phyloP scores from a whole-genome alignment of 1,139 yeast genomes.

The Geotrichum bryndzae region DNA sequence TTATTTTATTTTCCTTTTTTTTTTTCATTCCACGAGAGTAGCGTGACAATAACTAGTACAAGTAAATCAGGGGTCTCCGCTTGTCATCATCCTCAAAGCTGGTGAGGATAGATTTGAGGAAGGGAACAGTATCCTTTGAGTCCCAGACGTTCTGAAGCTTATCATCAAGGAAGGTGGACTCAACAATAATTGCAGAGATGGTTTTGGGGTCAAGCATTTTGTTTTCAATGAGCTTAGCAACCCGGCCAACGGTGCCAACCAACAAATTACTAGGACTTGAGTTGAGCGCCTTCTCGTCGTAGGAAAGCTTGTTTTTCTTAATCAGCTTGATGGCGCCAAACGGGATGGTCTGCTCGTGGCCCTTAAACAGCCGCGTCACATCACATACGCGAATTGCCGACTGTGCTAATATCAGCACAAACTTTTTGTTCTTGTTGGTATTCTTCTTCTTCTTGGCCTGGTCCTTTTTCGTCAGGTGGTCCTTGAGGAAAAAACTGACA shows the following conservation, averaged over 20 bases:
- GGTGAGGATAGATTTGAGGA: conserved; percentile 20
- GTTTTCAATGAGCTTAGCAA: conserved; percentile 45
- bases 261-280: conserved; percentile 51
- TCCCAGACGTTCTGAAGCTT: conserved; percentile 65
- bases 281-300: conserved; percentile 49
- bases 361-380: conserved; percentile 45
- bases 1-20: not conserved
- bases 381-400: conserved; percentile 75
- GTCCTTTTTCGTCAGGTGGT: not conserved
- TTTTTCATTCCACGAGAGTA: no score
- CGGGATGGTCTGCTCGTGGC: conserved; percentile 31
- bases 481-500: not conserved
- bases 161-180: conserved; percentile 55
- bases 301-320: conserved; percentile 56
- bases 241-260: conserved; percentile 60
- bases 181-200: conserved; percentile 48
- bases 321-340: conserved; percentile 56
- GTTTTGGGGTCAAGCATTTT: conserved; percentile 33
- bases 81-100: conserved; percentile 7
- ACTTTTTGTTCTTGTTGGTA: conserved; percentile 34
- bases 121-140: conserved; percentile 32
- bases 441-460: conserved; percentile 5
- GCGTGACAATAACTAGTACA: conserved; percentile 19
- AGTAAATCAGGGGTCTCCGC: conserved; percentile 19
- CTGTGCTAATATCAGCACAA: conserved; percentile 52